These are phyloP conservation scores for Tylopilus sp. DNA, from an alignment of 1,284 basidiomycete species.

Conservation along the genomic window DNA sequence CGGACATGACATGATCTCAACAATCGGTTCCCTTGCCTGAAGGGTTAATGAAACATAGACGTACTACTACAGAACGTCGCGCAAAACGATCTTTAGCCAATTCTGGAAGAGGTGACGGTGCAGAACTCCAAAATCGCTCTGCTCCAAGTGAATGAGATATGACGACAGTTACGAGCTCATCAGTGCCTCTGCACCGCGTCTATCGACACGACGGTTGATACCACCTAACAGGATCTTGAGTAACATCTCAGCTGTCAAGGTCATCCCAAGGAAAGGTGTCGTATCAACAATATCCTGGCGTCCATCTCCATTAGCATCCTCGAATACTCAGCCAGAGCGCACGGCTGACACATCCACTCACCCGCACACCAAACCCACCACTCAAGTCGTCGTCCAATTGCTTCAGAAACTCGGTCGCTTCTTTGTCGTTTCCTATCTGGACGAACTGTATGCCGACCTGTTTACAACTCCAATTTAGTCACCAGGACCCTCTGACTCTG, in stretches of 20 bases:
- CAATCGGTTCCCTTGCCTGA: too few species aligned
- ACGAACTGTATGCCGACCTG: constrained; percentile 60
- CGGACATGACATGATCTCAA: too few species aligned
- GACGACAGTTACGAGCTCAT: constrained; percentile 17
- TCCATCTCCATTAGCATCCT: neutral
- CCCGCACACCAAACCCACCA: constrained; percentile 34
- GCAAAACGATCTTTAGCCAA: neutral
- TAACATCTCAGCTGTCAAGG: constrained; percentile 42
- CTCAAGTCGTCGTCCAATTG: constrained; percentile 49
- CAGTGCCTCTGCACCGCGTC: constrained; percentile 32
- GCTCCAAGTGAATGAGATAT: neutral
- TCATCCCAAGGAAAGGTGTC: constrained; percentile 44
- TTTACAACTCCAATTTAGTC: constrained; percentile 1
- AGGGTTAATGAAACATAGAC: too few species aligned
- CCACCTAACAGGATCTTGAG: constrained; percentile 57
- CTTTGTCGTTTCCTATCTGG: constrained; percentile 48
- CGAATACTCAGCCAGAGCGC: neutral
- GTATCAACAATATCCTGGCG: constrained; percentile 60
- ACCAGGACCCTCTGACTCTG: neutral
- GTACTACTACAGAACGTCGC: neutral
- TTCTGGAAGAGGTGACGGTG: too few species aligned
- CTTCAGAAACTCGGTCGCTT: constrained; percentile 44
- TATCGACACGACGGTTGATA: constrained; percentile 53
- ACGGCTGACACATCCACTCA: constrained; percentile 16
- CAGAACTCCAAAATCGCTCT: neutral